Conservation (phyloP, 78 protist genomes). For the Cavenderia fasciculata region DNA sequence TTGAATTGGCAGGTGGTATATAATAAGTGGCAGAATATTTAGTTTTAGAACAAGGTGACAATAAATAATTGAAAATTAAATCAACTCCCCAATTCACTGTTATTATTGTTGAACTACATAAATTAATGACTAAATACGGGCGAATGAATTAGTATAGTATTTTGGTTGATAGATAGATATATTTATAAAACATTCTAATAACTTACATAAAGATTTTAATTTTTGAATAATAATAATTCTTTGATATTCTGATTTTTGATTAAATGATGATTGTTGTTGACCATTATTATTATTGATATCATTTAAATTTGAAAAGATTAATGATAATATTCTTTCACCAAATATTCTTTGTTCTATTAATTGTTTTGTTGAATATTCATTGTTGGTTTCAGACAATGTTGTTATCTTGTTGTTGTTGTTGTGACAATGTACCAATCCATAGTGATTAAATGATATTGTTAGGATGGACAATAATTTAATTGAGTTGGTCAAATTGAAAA, state of each 20-base stretch:
- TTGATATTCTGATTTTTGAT: background rate
- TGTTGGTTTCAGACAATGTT: background rate
- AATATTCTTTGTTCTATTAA: slow-evolving; percentile 31
- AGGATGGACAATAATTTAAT: background rate
- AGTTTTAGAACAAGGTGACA: slow-evolving; percentile 11
- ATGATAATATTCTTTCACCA: slow-evolving; percentile 12
- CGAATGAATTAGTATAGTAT: background rate
- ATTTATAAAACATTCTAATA: background rate
- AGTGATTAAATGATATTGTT: background rate
- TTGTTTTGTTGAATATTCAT: slow-evolving; percentile 4
- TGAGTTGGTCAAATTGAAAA: background rate
- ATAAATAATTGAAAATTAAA: slow-evolving; percentile 17
- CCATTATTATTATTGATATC: background rate
- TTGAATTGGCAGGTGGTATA: background rate
- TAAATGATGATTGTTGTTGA: background rate
- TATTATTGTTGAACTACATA: background rate
- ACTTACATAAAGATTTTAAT: slow-evolving; percentile 41
- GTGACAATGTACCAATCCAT: background rate
- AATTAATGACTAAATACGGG: background rate
- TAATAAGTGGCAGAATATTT: background rate
- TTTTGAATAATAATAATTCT: slow-evolving; percentile 12
- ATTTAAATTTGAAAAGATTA: background rate
- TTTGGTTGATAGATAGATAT: background rate
- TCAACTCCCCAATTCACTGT: slow-evolving; percentile 4
- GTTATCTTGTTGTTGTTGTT: background rate